A percentile compares a stretch with the other conserved stretches of the same genome.
phyloP scores from a whole-genome alignment of 1,284 basidiomycete genomes.

The Sanghuangporus weigelae region DNA sequence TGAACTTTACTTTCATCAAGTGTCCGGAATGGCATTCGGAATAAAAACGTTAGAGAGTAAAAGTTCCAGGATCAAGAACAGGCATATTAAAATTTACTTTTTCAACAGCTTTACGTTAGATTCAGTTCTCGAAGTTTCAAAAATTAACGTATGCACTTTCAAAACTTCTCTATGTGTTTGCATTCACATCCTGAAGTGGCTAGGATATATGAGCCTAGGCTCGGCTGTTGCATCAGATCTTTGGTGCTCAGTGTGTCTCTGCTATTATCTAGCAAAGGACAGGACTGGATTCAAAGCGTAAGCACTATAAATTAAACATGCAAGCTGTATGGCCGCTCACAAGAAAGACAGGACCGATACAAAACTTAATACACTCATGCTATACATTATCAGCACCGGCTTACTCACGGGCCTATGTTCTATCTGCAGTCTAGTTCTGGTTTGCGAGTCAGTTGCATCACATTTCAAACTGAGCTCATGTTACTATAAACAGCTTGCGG shows the following conservation, averaged over 20 bases:
- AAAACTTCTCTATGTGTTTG: not conserved
- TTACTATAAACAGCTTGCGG: conserved; percentile 22
- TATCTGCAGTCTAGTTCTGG: too few relatives aligned
- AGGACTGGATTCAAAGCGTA: conserved; percentile 15
- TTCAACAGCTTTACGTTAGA: not conserved
- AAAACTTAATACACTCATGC: conserved; percentile 9
- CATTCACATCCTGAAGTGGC: not conserved
- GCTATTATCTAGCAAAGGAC: conserved; percentile 8
- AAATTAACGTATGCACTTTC: not conserved
- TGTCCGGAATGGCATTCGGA: conserved; percentile 8
- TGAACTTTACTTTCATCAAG: not conserved
- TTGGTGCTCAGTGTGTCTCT: conserved; percentile 9
- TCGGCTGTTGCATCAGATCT: conserved; percentile 13
- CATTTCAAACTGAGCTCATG: too few relatives aligned
- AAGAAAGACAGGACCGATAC: conserved; percentile 5
- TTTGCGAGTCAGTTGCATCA: too few relatives aligned
- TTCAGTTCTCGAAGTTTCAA: not conserved
- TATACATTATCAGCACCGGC: conserved; percentile 16
- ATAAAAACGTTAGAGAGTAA: not conserved
- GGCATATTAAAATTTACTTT: not conserved
- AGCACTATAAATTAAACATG: not conserved
- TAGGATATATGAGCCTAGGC: conserved; percentile 6
- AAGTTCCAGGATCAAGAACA: not conserved
- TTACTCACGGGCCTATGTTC: conserved; percentile 13
- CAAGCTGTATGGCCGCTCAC: not conserved